These are phyloP conservation scores for barrel medic (Medicago truncatula) DNA, from an alignment of 306 rosid genomes.

Conservation along the genomic window MtrunA17r5.0-ANR NC_053049.1:5049501-5050000, in stretches of 20 bases:
- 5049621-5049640: too few species aligned
- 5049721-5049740: background rate
- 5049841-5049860: slow-evolving; percentile 80
- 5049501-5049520: too few species aligned
- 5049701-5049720: background rate
- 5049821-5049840: slow-evolving; percentile 93
- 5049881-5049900: slow-evolving; percentile 77
- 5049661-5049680: background rate
- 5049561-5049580: too few species aligned
- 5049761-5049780: slow-evolving; percentile 87
- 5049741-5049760: slow-evolving; percentile 45
- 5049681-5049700: background rate
- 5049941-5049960: slow-evolving; percentile 58
- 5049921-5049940: slow-evolving; percentile 72
- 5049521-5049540: too few species aligned
- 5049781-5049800: slow-evolving; percentile 87
- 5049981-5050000: slow-evolving; percentile 75
- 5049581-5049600: too few species aligned
- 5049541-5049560: too few species aligned
- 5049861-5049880: slow-evolving; percentile 95
- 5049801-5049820: slow-evolving; percentile 81
- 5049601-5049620: too few species aligned
- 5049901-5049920: slow-evolving; percentile 73
- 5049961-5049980: slow-evolving; percentile 74
- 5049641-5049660: background rate